Base-by-base conservation (phyloP, 2,329 filamentous ascomycete genomes). In the Aspergillus unguis region DNA sequence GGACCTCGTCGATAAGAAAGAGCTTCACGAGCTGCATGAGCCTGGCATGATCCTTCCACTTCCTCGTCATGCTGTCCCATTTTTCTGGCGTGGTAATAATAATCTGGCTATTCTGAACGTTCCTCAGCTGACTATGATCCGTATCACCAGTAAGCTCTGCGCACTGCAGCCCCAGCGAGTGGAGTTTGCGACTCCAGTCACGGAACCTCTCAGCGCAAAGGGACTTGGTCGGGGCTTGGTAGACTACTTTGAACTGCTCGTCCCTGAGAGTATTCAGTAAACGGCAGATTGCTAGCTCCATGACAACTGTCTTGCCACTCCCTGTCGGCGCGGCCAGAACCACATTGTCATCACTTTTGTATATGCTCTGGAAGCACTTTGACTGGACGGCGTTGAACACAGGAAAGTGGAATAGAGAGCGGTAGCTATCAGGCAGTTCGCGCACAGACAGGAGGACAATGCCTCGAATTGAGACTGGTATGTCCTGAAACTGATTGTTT, bases 71-170 rank as follows among this genome's bases (percentile, higher is more conserved):
- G 54, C 88, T 92, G 65, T 95, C 90, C 90, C 90, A 95, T 65
- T 95, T 95, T 70, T 95, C 90, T 0, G 90, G 90, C 0, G 90
- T 95, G 0, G 90, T 94, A 56, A 95, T 80, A 59, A 95, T 92
- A 57, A 95, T 88, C 43, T 85, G 85, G 3, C 89, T 89, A 60
- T 78, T 83, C 55, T 90, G 85, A 5, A 92, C 86, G 49, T 80
- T 82, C 25, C 78, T 77, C 54, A 91, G 77, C 59, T 92, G 84
- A 4, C 75, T 71, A 47, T 80, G 76, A 35, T 88, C 85, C 0
- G 88, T 92, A 65, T 95, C 90, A 1, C 90, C 90, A 3, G 90
- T 95, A 52, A 95, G 77, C 66, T 94, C 89, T 3, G 85, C 85
- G 65, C 87, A 90, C 53, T 81, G 76, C 10, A 94, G 71, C 23